A percentile compares a stretch with the other conserved stretches of the same genome.
Evolutionary conservation across 768 basidiomycete genomes (phyloP).

Genomic region (Podaxis rugospora): DNA sequence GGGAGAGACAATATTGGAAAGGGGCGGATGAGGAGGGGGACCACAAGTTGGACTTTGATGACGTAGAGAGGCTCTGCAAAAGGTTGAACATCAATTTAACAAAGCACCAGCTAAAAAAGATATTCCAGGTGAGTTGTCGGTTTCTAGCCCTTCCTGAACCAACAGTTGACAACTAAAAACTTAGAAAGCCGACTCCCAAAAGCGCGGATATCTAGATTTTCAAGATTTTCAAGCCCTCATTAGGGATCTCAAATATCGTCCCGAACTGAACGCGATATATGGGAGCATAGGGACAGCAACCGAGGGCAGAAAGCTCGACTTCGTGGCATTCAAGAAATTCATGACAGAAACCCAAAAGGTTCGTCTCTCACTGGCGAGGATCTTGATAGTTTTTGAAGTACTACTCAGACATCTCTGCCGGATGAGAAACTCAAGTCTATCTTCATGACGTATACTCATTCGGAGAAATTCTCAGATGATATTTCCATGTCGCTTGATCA

Average conservation of each 20-base stretch:
- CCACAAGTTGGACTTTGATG: slow-evolving; percentile 61
- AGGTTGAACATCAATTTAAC: slow-evolving; percentile 63
- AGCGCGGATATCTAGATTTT: slow-evolving; percentile 66
- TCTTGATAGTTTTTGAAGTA: background rate
- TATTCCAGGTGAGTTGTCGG: slow-evolving; percentile 50
- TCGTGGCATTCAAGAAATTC: slow-evolving; percentile 39
- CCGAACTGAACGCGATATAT: slow-evolving; percentile 73
- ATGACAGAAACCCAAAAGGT: slow-evolving; percentile 43
- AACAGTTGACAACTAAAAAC: background rate
- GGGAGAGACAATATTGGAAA: slow-evolving; percentile 85
- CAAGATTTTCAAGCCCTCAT: slow-evolving; percentile 79
- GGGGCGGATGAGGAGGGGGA: slow-evolving; percentile 60
- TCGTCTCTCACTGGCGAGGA: background rate
- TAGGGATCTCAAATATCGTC: slow-evolving; percentile 76
- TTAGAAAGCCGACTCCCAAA: slow-evolving; percentile 60
- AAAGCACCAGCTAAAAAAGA: slow-evolving; percentile 43
- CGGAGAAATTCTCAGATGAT: slow-evolving; percentile 6
- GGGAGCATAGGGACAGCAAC: slow-evolving; percentile 23
- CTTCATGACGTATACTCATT: slow-evolving; percentile 30
- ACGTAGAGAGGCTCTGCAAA: slow-evolving; percentile 68
- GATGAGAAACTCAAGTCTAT: slow-evolving; percentile 27
- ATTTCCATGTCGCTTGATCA: slow-evolving; percentile 47
- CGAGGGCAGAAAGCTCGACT: slow-evolving; percentile 32
- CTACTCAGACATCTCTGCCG: slow-evolving; percentile 29
- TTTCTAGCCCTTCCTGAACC: background rate